These are phyloP conservation scores for Leersia perrieri DNA, from an alignment of 176 grass and related monocot genomes.

Conservation along the genomic window DNA sequence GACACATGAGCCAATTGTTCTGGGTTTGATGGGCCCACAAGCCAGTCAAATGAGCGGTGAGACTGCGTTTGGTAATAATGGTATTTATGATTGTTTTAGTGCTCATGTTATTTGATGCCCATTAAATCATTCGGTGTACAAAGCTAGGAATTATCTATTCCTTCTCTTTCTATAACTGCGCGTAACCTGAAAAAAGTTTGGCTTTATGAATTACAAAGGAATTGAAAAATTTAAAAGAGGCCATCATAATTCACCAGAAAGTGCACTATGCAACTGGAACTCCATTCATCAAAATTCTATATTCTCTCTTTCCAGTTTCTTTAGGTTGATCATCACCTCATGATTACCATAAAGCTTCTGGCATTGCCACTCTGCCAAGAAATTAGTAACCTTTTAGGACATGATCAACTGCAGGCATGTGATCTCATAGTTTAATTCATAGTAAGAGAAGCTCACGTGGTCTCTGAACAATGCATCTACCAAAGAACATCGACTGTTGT, in stretches of 20 bases:
- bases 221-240: neutral
- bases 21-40: neutral
- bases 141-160: neutral
- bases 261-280: slow-evolving; percentile 17
- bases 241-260: slow-evolving; percentile 25
- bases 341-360: slow-evolving; percentile 28
- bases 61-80: neutral
- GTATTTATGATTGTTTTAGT: slow-evolving; percentile 12
- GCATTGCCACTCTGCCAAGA: slow-evolving; percentile 27
- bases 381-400: slow-evolving; percentile 15
- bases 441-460: slow-evolving; percentile 25
- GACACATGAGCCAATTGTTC: neutral
- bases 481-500: slow-evolving; percentile 36
- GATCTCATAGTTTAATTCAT: neutral
- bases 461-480: slow-evolving; percentile 2
- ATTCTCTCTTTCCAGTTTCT: neutral
- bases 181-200: slow-evolving; percentile 12
- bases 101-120: slow-evolving; percentile 9
- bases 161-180: neutral
- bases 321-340: slow-evolving; percentile 25
- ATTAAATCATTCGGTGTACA: slow-evolving; percentile 5
- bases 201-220: neutral
- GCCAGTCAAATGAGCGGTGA: neutral
- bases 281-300: slow-evolving; percentile 29
- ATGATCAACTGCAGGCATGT: slow-evolving; percentile 39